phyloP scores from a whole-genome alignment of 495 filamentous ascomycete species.

The Xylaria intraflava region DNA sequence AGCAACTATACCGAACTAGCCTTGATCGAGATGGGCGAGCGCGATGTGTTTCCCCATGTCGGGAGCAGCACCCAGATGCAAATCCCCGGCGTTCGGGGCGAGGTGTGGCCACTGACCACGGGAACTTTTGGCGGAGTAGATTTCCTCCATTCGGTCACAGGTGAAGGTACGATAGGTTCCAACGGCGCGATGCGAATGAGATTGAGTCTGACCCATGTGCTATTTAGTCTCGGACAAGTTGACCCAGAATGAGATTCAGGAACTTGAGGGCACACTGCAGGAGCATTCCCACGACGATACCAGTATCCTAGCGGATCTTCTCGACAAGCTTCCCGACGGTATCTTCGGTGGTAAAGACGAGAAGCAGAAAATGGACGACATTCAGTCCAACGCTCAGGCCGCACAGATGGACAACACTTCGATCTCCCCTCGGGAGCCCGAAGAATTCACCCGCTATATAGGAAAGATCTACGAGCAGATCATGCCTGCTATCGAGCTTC shows the following conservation, averaged over 20 bases:
- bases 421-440: constrained; percentile 65
- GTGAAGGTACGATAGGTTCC: constrained; percentile 48
- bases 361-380: constrained; percentile 57
- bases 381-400: constrained; percentile 60
- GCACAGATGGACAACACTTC: constrained; percentile 58
- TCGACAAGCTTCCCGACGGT: constrained; percentile 70
- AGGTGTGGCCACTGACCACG: constrained; percentile 74
- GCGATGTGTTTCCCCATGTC: constrained; percentile 75
- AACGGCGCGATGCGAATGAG: background rate
- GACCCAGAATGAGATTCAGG: constrained; percentile 77
- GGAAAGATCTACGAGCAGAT: constrained; percentile 63
- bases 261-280: constrained; percentile 68
- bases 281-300: constrained; percentile 49
- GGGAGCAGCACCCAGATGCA: constrained; percentile 60
- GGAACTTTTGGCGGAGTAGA: constrained; percentile 91
- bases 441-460: constrained; percentile 65
- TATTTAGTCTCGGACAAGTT: constrained; percentile 69
- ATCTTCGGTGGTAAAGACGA: constrained; percentile 65
- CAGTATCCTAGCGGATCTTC: constrained; percentile 65
- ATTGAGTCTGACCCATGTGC: background rate
- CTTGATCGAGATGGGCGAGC: constrained; percentile 76
- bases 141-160: constrained; percentile 77
- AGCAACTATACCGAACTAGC: constrained; percentile 86
- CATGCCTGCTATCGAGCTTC: constrained; percentile 79
- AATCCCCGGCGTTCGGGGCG: constrained; percentile 53